phyloP scores from a whole-genome alignment of 208 protist genomes.

The Porcisia deanei region DNA sequence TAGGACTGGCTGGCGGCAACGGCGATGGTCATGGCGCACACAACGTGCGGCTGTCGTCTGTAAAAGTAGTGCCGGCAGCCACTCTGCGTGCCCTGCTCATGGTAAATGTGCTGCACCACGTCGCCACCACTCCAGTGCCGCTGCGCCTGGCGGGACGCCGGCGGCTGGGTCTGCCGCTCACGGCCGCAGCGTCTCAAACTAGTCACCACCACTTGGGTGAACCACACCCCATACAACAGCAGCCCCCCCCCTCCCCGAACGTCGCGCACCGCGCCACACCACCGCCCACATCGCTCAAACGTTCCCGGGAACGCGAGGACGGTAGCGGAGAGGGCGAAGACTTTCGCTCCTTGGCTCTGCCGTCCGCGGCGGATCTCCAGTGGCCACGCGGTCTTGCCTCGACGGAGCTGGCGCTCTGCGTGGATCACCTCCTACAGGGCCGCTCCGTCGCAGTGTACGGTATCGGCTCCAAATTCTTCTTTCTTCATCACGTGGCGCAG shows the following conservation, averaged over 20 bases:
- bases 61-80: slow-evolving; percentile 29
- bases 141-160: not conserved
- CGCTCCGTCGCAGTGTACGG: slow-evolving; percentile 81
- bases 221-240: not conserved
- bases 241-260: not conserved
- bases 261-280: not conserved
- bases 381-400: slow-evolving; percentile 62
- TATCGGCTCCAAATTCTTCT: slow-evolving; percentile 75
- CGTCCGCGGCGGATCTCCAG: slow-evolving; percentile 8
- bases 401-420: slow-evolving; percentile 57
- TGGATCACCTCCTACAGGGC: slow-evolving; percentile 77
- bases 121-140: slow-evolving; percentile 38
- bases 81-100: slow-evolving; percentile 50
- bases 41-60: slow-evolving; percentile 6
- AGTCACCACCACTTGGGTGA: not conserved
- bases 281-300: not conserved
- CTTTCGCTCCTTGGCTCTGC: not conserved
- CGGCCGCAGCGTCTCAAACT: no score
- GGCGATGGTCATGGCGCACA: not conserved
- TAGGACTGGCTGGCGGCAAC: no score
- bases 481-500: slow-evolving; percentile 72
- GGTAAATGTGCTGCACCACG: slow-evolving; percentile 61
- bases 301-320: not conserved
- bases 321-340: not conserved
- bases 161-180: not conserved